These are phyloP conservation scores for Colletotrichum musicola DNA, from an alignment of 2,329 filamentous ascomycete species.

Conservation along the genomic window DNA sequence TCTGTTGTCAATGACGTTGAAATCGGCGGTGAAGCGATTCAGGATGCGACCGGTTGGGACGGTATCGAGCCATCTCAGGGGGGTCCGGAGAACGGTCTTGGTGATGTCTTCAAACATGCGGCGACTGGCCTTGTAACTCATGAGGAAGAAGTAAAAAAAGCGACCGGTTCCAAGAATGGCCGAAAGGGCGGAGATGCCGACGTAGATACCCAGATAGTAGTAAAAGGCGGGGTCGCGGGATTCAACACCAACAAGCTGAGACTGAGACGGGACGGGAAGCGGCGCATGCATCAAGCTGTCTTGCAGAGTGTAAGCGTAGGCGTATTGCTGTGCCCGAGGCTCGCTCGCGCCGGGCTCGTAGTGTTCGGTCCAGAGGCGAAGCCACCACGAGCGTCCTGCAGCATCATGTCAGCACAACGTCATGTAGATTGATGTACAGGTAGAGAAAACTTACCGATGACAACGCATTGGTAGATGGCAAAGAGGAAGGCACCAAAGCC, in stretches of 20 bases:
- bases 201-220: constrained; percentile 78
- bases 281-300: constrained; percentile 56
- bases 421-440: not conserved
- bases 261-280: constrained; percentile 48
- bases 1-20: constrained; percentile 78
- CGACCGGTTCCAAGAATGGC: constrained; percentile 71
- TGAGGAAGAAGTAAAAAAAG: constrained; percentile 73
- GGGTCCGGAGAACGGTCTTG: constrained; percentile 76
- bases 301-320: constrained; percentile 54
- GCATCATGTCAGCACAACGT: constrained; percentile 33
- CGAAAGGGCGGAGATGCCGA: constrained; percentile 68
- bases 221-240: constrained; percentile 55
- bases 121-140: constrained; percentile 77
- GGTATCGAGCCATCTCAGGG: constrained; percentile 84
- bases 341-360: constrained; percentile 48
- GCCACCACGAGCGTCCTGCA: constrained; percentile 71
- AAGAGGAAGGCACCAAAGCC: constrained; percentile 65
- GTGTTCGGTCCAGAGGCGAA: constrained; percentile 71
- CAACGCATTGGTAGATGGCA: constrained; percentile 64
- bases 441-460: constrained; percentile 58
- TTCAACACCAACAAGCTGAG: constrained; percentile 44
- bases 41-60: constrained; percentile 81
- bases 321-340: constrained; percentile 39
- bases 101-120: constrained; percentile 76
- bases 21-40: constrained; percentile 84